Percentiles rank a stretch among this genome's conserved stretches.
Evolutionary conservation across 1,284 basidiomycete genomes (phyloP).

Genomic region (Austroboletus niveus): DNA sequence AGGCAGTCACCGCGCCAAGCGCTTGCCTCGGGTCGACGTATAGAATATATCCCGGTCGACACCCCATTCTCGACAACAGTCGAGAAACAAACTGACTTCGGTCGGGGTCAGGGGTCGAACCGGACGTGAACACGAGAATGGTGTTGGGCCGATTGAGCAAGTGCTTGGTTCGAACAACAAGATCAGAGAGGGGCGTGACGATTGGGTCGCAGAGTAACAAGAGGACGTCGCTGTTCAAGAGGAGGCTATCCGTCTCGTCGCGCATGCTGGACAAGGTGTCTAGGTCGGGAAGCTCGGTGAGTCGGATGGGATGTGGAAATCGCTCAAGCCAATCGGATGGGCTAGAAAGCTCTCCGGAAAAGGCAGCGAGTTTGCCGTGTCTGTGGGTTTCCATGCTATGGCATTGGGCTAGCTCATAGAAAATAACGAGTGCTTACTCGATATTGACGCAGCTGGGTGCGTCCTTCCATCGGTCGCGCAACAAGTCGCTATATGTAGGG

Average conservation of each 20-base stretch:
- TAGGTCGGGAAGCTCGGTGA: constrained; percentile 43
- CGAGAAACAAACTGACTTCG: constrained; percentile 14
- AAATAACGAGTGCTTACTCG: constrained; percentile 37
- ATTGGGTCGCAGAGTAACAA: constrained; percentile 60
- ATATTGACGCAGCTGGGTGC: constrained; percentile 34
- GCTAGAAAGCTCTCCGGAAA: constrained; percentile 24
- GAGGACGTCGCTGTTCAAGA: constrained; percentile 56
- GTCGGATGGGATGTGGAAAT: constrained; percentile 46
- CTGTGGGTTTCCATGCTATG: constrained; percentile 9
- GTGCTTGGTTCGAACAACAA: constrained; percentile 33
- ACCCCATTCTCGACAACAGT: constrained; percentile 17
- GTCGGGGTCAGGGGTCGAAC: constrained; percentile 19
- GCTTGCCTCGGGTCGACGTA: constrained; percentile 59
- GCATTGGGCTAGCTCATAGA: neutral
- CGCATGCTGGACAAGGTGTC: constrained; percentile 17
- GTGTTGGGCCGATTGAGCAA: constrained; percentile 50
- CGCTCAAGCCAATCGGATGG: constrained; percentile 55
- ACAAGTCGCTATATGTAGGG: constrained; percentile 36
- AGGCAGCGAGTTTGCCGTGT: constrained; percentile 22
- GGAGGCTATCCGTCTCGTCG: constrained; percentile 22
- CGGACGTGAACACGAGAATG: constrained; percentile 48
- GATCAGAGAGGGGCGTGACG: constrained; percentile 41
- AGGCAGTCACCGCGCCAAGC: constrained; percentile 45
- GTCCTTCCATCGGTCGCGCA: constrained; percentile 47
- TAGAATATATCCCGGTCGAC: constrained; percentile 37